phyloP scores from a whole-genome alignment of 768 basidiomycete genomes.

The Melanogaster broomeanus region DNA sequence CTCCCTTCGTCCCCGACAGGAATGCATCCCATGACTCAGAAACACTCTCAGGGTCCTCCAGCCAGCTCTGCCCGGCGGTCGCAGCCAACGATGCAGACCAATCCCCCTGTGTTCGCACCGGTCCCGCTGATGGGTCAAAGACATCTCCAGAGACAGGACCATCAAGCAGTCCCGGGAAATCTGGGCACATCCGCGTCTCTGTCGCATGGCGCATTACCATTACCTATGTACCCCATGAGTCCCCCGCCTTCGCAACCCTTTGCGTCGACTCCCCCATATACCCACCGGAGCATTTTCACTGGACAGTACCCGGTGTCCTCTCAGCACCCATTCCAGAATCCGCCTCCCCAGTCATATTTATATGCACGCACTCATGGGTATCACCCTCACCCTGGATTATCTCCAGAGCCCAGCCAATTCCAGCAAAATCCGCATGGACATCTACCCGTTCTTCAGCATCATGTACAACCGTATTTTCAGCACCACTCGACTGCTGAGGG shows the following conservation, averaged over 20 bases:
- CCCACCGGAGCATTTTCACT: slow-evolving; percentile 37
- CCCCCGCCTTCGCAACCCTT: slow-evolving; percentile 19
- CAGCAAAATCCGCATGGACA: slow-evolving; percentile 44
- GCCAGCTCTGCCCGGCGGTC: neutral
- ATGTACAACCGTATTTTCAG: slow-evolving; percentile 39
- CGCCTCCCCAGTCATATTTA: slow-evolving; percentile 34
- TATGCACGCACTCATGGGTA: slow-evolving; percentile 37
- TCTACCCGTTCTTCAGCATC: slow-evolving; percentile 37
- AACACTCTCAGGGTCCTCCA: neutral
- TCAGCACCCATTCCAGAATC: slow-evolving; percentile 31
- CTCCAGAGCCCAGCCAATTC: slow-evolving; percentile 40
- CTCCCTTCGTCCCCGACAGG: neutral
- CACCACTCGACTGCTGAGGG: slow-evolving; percentile 38
- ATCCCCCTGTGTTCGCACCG: neutral
- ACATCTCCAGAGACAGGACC: neutral
- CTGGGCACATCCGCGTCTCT: neutral
- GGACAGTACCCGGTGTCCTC: slow-evolving; percentile 51
- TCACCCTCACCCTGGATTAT: slow-evolving; percentile 30
- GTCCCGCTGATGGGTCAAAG: neutral
- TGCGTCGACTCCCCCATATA: slow-evolving; percentile 30
- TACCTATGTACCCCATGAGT: slow-evolving; percentile 24
- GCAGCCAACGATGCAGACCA: slow-evolving; percentile 5
- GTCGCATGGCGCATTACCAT: neutral
- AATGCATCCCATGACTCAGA: neutral
- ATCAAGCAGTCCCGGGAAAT: neutral